Conservation (phyloP, 768 basidiomycete genomes). For the Dioszegia crocea region DNA sequence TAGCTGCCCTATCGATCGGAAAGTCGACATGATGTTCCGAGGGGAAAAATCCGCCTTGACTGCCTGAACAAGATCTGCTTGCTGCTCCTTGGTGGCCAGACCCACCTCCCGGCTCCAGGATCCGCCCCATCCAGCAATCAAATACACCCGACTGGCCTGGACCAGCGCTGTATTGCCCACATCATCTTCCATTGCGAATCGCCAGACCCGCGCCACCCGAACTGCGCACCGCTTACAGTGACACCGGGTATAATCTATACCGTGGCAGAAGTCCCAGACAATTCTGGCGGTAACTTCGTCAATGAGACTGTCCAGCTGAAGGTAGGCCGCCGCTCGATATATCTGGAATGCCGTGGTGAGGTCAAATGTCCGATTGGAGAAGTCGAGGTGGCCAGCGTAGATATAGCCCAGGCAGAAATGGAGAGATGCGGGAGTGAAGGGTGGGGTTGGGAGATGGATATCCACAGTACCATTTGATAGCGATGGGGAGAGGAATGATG, state of each 20-base stretch:
- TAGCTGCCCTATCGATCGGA: constrained; percentile 62
- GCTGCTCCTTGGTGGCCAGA: constrained; percentile 60
- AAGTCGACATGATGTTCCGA: constrained; percentile 62
- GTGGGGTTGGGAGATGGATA: constrained; percentile 76
- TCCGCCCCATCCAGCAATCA: constrained; percentile 80
- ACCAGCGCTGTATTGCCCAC: constrained; percentile 70
- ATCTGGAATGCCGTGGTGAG: constrained; percentile 87
- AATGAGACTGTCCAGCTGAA: constrained; percentile 67
- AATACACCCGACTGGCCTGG: constrained; percentile 65
- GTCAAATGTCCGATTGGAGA: constrained; percentile 89
- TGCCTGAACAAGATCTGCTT: constrained; percentile 68
- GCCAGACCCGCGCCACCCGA: constrained; percentile 74
- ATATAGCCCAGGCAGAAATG: constrained; percentile 93
- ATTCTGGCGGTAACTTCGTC: constrained; percentile 78
- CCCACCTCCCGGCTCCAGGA: constrained; percentile 83
- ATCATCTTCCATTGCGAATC: constrained; percentile 72
- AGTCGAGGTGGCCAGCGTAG: constrained; percentile 88
- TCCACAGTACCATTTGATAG: constrained; percentile 20
- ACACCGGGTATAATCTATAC: constrained; percentile 81
- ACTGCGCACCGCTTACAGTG: constrained; percentile 77
- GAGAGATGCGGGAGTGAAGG: constrained; percentile 88
- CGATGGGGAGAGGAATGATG: constrained; percentile 52
- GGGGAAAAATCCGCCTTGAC: constrained; percentile 67
- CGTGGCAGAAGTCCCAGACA: constrained; percentile 82
- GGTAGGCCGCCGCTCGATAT: constrained; percentile 74